Evolutionary conservation across 495 filamentous ascomycete species (phyloP).

Genomic region (Tuber borchii): DNA sequence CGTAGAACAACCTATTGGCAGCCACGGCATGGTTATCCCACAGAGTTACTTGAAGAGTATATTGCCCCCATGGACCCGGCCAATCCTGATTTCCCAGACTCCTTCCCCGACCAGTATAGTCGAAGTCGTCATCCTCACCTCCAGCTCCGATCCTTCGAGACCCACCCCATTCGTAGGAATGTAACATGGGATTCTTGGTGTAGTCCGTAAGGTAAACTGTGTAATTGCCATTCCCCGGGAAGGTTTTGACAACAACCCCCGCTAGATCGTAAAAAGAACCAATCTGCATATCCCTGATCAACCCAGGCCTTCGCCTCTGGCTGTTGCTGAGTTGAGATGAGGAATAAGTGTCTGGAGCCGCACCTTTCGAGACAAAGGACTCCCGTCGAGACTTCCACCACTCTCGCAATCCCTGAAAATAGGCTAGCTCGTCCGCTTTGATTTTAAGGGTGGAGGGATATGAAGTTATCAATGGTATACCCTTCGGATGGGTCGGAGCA

Average conservation of each 20-base stretch:
- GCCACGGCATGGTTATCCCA: slow-evolving; percentile 62
- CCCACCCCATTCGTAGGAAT: slow-evolving; percentile 50
- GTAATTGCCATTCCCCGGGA: slow-evolving; percentile 47
- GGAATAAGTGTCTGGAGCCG: background rate
- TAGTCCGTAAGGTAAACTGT: slow-evolving; percentile 83
- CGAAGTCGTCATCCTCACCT: slow-evolving; percentile 27
- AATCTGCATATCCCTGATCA: slow-evolving; percentile 58
- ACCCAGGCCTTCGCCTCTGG: slow-evolving; percentile 50
- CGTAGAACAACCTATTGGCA: slow-evolving; percentile 51
- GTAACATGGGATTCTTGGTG: slow-evolving; percentile 53
- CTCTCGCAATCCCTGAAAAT: slow-evolving; percentile 22
- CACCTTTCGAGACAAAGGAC: background rate
- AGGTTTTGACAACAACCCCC: slow-evolving; percentile 67
- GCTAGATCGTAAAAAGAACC: slow-evolving; percentile 61
- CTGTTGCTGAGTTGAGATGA: background rate
- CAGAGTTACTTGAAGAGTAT: slow-evolving; percentile 64
- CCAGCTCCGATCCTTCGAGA: slow-evolving; percentile 19
- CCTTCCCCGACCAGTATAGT: slow-evolving; percentile 17
- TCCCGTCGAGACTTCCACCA: slow-evolving; percentile 23
- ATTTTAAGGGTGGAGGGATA: slow-evolving; percentile 10
- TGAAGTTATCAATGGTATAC: background rate
- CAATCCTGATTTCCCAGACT: slow-evolving; percentile 46
- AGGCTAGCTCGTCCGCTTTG: slow-evolving; percentile 9
- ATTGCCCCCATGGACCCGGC: slow-evolving; percentile 71
- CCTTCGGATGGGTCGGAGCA: slow-evolving; percentile 12